Conservation (phyloP, 176 grass and related monocot genomes). For the Phyllostachys edulis region DNA sequence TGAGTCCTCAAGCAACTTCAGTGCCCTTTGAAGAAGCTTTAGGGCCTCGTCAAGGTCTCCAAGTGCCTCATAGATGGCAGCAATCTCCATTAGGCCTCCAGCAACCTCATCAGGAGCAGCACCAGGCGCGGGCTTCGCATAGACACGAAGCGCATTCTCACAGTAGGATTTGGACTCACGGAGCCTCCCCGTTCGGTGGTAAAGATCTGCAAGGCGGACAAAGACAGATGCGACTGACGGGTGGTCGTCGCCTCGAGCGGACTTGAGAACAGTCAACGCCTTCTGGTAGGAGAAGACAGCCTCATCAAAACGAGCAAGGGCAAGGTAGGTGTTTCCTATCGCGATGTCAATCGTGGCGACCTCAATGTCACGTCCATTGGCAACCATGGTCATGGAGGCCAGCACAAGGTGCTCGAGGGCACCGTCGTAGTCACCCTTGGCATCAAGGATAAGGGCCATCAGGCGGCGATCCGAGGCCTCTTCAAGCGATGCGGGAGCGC, state of each 20-base stretch:
- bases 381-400: constrained; percentile 89
- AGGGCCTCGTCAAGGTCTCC: constrained; percentile 82
- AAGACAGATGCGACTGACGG: constrained; percentile 79
- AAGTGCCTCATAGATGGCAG: constrained; percentile 84
- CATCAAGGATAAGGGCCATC: constrained; percentile 88
- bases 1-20: constrained; percentile 77
- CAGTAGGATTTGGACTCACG: constrained; percentile 95
- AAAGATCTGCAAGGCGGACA: constrained; percentile 84
- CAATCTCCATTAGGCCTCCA: constrained; percentile 87
- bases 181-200: constrained; percentile 77
- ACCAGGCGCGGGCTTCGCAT: constrained; percentile 64
- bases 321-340: constrained; percentile 85
- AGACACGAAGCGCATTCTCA: constrained; percentile 81
- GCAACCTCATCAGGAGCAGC: constrained; percentile 81
- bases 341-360: constrained; percentile 79
- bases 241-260: constrained; percentile 70
- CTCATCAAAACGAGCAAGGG: constrained; percentile 92
- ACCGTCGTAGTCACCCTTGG: constrained; percentile 85
- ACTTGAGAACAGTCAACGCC: constrained; percentile 82
- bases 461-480: constrained; percentile 92
- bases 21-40: constrained; percentile 80
- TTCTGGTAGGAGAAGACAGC: constrained; percentile 99
- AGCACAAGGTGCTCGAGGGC: constrained; percentile 96
- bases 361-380: constrained; percentile 76
- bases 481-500: constrained; percentile 75